Percentiles rank a stretch among this genome's conserved stretches.
These are phyloP conservation scores for Coemansia sp. DNA, from an alignment of 192 early-diverging fungal species.

Conservation along the genomic window DNA sequence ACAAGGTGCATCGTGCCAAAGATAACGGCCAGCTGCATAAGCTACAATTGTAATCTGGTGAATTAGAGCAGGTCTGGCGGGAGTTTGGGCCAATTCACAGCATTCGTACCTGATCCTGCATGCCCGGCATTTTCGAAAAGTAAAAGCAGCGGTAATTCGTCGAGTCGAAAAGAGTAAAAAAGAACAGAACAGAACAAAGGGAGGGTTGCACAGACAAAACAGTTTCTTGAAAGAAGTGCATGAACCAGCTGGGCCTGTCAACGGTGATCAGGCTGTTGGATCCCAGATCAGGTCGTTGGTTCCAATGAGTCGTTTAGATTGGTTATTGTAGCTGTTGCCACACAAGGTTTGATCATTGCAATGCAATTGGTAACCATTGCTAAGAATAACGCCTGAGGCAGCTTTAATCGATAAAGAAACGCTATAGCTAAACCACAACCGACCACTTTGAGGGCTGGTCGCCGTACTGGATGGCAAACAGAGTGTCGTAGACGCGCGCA, in stretches of 20 bases:
- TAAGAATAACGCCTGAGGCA: too few relatives aligned
- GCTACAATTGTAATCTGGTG: conserved; percentile 15
- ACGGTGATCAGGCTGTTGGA: too few relatives aligned
- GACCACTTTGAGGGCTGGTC: conserved; percentile 81
- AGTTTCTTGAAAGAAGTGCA: neutral
- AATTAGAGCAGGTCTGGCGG: too few relatives aligned
- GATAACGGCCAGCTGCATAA: conserved; percentile 58
- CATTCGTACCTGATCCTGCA: conserved; percentile 46
- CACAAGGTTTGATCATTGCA: too few relatives aligned
- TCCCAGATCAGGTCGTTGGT: too few relatives aligned
- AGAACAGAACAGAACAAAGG: conserved; percentile 2
- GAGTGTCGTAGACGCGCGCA: conserved; percentile 75
- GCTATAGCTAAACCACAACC: conserved; percentile 67
- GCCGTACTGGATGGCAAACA: conserved; percentile 95
- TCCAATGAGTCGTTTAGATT: too few relatives aligned
- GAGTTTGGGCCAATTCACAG: neutral
- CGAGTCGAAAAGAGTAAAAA: neutral
- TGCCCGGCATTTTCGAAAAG: conserved; percentile 36
- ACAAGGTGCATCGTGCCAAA: conserved; percentile 67
- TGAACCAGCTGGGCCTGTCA: too few relatives aligned
- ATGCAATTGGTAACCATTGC: too few relatives aligned
- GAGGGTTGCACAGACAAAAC: neutral
- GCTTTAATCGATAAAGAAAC: neutral
- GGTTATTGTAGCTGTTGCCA: too few relatives aligned
- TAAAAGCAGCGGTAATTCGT: too few relatives aligned